Conservation (phyloP, 2,329 filamentous ascomycete species). For the Amauroascus verrucosus region DNA sequence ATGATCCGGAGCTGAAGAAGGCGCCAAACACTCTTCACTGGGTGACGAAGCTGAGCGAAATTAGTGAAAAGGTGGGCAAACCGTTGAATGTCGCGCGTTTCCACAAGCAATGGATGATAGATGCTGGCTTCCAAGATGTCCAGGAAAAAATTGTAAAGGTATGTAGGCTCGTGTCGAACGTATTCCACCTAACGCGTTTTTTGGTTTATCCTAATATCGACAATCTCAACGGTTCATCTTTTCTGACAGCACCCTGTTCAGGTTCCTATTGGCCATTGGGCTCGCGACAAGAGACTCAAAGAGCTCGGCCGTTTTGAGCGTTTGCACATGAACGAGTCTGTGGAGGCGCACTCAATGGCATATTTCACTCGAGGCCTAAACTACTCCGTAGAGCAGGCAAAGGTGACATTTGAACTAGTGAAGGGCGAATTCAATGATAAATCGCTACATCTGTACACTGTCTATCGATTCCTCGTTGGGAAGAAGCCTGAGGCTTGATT, state of each 20-base stretch:
- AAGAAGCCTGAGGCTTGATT: not conserved
- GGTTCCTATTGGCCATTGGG: conserved; percentile 17
- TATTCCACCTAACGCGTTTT: conserved; percentile 16
- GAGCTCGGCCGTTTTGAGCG: conserved; percentile 17
- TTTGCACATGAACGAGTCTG: conserved; percentile 20
- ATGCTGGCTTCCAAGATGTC: conserved; percentile 50
- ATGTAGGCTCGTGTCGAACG: conserved; percentile 40
- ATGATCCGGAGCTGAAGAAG: conserved; percentile 12
- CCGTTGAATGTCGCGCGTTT: conserved; percentile 46
- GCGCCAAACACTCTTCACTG: conserved; percentile 28
- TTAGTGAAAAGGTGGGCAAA: conserved; percentile 36
- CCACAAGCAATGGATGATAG: conserved; percentile 44
- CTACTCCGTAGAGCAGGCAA: conserved; percentile 25
- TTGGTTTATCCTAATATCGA: not conserved
- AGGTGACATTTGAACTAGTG: conserved; percentile 10
- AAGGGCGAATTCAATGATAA: conserved; percentile 12
- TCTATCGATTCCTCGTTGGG: conserved; percentile 10
- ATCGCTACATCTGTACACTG: conserved; percentile 10
- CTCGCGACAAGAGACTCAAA: conserved; percentile 15
- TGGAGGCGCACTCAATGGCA: conserved; percentile 21
- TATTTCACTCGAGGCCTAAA: conserved; percentile 25
- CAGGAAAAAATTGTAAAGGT: conserved; percentile 45
- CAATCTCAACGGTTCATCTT: not conserved
- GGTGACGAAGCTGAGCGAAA: conserved; percentile 36
- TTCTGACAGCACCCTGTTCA: not conserved